phyloP scores from a whole-genome alignment of 495 filamentous ascomycete species.

The Wilcoxina mikolae region DNA sequence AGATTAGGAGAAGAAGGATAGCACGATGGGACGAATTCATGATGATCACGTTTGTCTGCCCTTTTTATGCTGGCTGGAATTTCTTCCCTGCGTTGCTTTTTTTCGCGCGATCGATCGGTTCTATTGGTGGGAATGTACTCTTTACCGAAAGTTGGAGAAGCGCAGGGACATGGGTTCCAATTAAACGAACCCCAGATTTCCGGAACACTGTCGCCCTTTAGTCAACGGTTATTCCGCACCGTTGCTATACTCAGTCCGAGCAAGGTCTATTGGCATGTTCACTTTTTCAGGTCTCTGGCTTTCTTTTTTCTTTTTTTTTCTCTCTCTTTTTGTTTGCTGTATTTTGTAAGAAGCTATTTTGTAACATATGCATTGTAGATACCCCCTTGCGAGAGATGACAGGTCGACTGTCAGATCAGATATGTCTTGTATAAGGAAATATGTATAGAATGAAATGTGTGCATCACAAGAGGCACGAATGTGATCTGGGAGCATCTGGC shows the following conservation, averaged over 20 bases:
- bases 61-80: neutral
- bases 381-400: neutral
- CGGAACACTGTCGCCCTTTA: neutral
- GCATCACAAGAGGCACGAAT: too few species aligned
- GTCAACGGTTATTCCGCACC: neutral
- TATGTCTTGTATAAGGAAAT: too few species aligned
- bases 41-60: neutral
- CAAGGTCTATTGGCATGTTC: neutral
- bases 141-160: neutral
- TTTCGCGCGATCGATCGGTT: neutral
- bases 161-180: neutral
- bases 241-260: conserved; percentile 11
- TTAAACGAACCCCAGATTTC: conserved; percentile 1
- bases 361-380: neutral
- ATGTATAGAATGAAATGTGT: too few species aligned
- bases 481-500: too few species aligned
- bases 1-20: too few species aligned
- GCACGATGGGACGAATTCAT: neutral
- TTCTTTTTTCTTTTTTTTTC: neutral
- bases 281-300: neutral
- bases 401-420: too few species aligned
- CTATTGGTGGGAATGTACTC: conserved; percentile 8
- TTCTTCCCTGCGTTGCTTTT: conserved; percentile 3
- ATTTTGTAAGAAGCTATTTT: neutral
- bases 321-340: neutral